Evolutionary conservation across 2,329 filamentous ascomycete genomes (phyloP), one percentile per base, ranked within the genome.

Genomic region (Alternaria viburni): DNA sequence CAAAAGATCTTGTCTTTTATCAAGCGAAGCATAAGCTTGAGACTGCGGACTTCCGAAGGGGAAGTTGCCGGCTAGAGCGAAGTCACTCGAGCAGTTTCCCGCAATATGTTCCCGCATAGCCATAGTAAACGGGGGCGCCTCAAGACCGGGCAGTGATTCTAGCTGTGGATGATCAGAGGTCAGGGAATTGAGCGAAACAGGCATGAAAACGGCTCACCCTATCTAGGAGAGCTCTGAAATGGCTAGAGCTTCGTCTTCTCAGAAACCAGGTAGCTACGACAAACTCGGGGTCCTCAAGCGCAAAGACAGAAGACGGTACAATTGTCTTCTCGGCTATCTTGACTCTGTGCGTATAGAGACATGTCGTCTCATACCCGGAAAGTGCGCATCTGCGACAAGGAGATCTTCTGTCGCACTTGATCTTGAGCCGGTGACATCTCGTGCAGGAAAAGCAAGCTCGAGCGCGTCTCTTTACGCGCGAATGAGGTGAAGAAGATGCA

Each of bases 351-450:
- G 69, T 71, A 55, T 70, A 72, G 8, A 45, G 45, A 46, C 71
- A 74, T 8, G 56, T 61, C 1, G 30, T 46, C 4, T 55, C 58
- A 32, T 61, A 54, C 1, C 69, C 70, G 41, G 67, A 66, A 5
- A 50, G 57, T n/a, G 55, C 30, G 32, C 70, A 74, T n/a, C 70
- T 68, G 17, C 26, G 50, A 30, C 67, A 71, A 6, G 72, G 72
- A 8, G 62, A 52, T 25, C 58, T 52, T 51, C 69, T 66, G 12
- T 73, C 68, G 21, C 70, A 74, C 59, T 69, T 69, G 21, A 74
- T 61, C 25, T 73, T 74, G 1, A 73, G 58, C 3, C 66, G 70
- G 61, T 73, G 72, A 23, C 69, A 74, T 19, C 72, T 59, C 15
- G 32, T 66, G 44, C 72, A 74, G 13, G 69, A 73, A 11, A 73